Base-by-base conservation (phyloP, 1,284 basidiomycete species). In the Pterulicium gracile region DNA sequence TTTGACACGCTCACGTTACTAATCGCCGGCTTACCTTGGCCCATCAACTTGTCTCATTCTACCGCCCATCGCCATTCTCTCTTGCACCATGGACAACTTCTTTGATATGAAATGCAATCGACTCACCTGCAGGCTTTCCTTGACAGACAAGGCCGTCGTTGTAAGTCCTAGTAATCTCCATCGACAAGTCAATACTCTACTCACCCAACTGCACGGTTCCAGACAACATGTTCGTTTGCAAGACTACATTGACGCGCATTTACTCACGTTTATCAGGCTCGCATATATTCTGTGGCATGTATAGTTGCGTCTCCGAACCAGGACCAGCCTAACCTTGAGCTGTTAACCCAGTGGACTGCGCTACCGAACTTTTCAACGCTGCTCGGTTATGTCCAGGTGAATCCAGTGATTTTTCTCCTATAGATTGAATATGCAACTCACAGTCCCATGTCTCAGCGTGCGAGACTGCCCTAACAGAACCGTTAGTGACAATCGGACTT, bases 281-380 rank as follows among this genome's bases (percentile, higher is more conserved):
- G 49, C 86, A 88, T 67, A 86, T 89, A 60, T 88, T 89, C 60
- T 88, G 86, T 58, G 69, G 85, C 84, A 62, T 54, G 73, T 59
- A 18, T 40, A 1, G 18, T 24, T 44, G 43, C 24, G 15, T 21
- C n/a, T n/a, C n/a, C n/a, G n/a, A n/a, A n/a, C n/a, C n/a, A n/a
- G n/a, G 45, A 45, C 42, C 45, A 24, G 18, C 46, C n/a, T n/a
- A 15, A n/a, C 23, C 44, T 27, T 20, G 35, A 35, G 47, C 42
- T 47, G 51, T 44, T 44, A 50, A n/a, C 23, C 22, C 52, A 88
- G 84, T 89, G 49, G 82, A 86, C 17, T 90, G 88, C 58, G 88
- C 88, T 18, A 88, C 88, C 57, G 81, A 87, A 54, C 62, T 88
- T 15, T 90, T 91, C 63, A 83, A 77, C 50, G 66, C 74, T 1